Percentiles rank a stretch among this genome's conserved stretches.
Evolutionary conservation across 768 basidiomycete species (phyloP).

Genomic region (Lentinula edodes): DNA sequence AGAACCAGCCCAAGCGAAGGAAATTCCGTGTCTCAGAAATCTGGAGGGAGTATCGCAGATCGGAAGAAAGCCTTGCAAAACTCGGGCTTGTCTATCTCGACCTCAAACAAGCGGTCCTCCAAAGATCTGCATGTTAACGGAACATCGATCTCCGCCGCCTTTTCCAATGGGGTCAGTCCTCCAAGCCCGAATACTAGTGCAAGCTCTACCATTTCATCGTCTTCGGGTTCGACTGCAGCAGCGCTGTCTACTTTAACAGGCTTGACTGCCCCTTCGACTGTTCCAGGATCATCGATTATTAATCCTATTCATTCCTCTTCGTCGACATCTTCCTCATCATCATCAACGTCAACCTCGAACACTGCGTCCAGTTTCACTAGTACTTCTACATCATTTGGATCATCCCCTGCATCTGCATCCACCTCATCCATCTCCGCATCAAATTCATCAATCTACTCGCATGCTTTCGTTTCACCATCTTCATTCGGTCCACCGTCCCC

Average conservation of each 20-base stretch:
- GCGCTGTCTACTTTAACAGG: neutral
- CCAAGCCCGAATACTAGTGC: neutral
- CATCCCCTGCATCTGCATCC: slow-evolving; percentile 11
- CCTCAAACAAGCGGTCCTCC: slow-evolving; percentile 28
- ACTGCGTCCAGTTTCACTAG: slow-evolving; percentile 16
- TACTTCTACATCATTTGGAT: slow-evolving; percentile 22
- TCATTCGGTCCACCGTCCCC: slow-evolving; percentile 76
- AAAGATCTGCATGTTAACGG: slow-evolving; percentile 3
- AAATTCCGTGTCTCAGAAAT: slow-evolving; percentile 27
- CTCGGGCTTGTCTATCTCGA: slow-evolving; percentile 58
- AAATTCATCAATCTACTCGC: slow-evolving; percentile 33
- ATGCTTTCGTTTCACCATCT: slow-evolving; percentile 64
- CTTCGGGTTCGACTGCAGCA: neutral
- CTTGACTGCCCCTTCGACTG: slow-evolving; percentile 28
- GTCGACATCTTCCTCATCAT: slow-evolving; percentile 12
- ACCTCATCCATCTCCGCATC: neutral
- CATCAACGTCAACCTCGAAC: slow-evolving; percentile 2
- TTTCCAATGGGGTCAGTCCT: neutral
- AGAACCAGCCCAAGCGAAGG: slow-evolving; percentile 22
- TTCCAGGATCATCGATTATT: slow-evolving; percentile 22
- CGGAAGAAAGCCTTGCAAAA: slow-evolving; percentile 71
- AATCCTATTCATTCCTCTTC: slow-evolving; percentile 7
- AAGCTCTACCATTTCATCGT: neutral
- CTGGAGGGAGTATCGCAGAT: slow-evolving; percentile 75
- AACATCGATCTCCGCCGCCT: neutral